Evolutionary conservation across 495 filamentous ascomycete species (phyloP).

Genomic region (Aspergillus carlsbadensis): DNA sequence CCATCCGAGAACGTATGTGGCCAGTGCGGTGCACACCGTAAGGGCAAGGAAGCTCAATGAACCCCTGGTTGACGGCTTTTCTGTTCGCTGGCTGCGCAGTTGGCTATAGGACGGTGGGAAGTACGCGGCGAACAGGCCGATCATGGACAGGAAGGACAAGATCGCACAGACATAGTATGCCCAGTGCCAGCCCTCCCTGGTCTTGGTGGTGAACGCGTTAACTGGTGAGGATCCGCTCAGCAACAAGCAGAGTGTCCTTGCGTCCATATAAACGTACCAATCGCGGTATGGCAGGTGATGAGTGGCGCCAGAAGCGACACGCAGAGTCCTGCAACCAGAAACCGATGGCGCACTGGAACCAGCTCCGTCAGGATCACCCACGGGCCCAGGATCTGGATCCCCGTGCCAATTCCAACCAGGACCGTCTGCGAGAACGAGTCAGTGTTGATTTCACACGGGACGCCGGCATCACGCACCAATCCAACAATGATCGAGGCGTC

Average conservation of each 20-base stretch:
- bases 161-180: conserved; percentile 1
- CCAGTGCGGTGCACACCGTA: too few species aligned
- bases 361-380: not conserved
- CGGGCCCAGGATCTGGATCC: not conserved
- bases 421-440: too few species aligned
- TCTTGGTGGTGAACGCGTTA: not conserved
- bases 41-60: too few species aligned
- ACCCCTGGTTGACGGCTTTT: too few species aligned
- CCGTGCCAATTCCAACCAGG: conserved; percentile 1
- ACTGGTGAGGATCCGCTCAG: too few species aligned
- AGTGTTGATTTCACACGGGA: too few species aligned
- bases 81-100: too few species aligned
- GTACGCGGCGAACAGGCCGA: not conserved
- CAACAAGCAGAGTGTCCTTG: not conserved
- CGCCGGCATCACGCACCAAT: too few species aligned
- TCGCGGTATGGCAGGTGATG: not conserved
- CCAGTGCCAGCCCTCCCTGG: not conserved
- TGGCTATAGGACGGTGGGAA: too few species aligned
- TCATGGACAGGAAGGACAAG: not conserved
- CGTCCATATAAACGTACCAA: not conserved
- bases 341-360: conserved; percentile 5
- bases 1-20: too few species aligned
- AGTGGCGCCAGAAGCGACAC: not conserved
- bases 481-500: too few species aligned
- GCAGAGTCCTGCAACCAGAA: not conserved